phyloP scores from a whole-genome alignment of 768 basidiomycete species.

The Boletus reticuloceps region DNA sequence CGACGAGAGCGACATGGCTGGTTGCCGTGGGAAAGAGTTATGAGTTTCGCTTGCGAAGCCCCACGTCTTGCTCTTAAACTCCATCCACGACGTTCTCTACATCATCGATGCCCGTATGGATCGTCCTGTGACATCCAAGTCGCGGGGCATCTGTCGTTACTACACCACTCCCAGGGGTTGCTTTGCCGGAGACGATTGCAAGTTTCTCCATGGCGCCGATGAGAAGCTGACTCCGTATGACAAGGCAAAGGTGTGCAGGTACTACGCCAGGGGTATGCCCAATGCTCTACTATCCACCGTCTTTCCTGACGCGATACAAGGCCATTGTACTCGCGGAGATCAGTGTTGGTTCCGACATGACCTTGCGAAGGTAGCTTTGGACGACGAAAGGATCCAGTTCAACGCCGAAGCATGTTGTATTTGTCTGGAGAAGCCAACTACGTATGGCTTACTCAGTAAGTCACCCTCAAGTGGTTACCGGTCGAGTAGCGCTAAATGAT shows the following conservation, averaged over 20 bases:
- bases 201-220: conserved; percentile 66
- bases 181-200: conserved; percentile 65
- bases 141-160: conserved; percentile 70
- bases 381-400: conserved; percentile 23
- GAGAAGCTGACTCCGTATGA: conserved; percentile 65
- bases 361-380: conserved; percentile 17
- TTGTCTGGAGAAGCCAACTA: conserved; percentile 69
- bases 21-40: conserved; percentile 16
- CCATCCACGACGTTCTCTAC: conserved; percentile 2
- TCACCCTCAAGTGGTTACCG: neutral
- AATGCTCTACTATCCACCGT: neutral
- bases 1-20: conserved; percentile 68
- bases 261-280: conserved; percentile 54
- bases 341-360: conserved; percentile 76
- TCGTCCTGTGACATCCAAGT: conserved; percentile 66
- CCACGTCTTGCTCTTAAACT: neutral
- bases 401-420: conserved; percentile 63
- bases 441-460: conserved; percentile 68
- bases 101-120: conserved; percentile 33
- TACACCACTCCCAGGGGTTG: conserved; percentile 65
- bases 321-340: conserved; percentile 68
- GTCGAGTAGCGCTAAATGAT: conserved; percentile 5
- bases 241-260: conserved; percentile 65
- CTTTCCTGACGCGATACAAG: conserved; percentile 32
- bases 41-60: neutral